Conservation (phyloP, 2,329 filamentous ascomycete species). For the Colletotrichum sp. region DNA sequence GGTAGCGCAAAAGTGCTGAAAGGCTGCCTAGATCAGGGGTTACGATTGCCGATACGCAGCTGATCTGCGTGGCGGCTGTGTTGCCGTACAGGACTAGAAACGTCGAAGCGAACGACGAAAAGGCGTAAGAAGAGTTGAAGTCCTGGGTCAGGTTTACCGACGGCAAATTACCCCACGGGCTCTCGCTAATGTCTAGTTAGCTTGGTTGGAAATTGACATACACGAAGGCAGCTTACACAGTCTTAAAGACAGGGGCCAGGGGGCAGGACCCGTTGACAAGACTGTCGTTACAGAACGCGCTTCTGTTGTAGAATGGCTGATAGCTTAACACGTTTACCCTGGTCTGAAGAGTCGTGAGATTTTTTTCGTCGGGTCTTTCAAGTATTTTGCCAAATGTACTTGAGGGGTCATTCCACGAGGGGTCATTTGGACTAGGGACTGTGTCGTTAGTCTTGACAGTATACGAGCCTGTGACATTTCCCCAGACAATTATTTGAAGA, state of each 20-base stretch:
- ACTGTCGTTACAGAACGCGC: slow-evolving; percentile 70
- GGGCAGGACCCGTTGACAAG: slow-evolving; percentile 73
- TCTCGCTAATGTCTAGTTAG: neutral
- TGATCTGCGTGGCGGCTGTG: slow-evolving; percentile 64
- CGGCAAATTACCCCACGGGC: slow-evolving; percentile 57
- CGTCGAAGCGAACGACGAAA: slow-evolving; percentile 79
- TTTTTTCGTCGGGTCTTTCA: slow-evolving; percentile 58
- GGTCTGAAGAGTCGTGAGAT: slow-evolving; percentile 75
- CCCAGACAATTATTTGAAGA: slow-evolving; percentile 82
- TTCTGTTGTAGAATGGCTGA: slow-evolving; percentile 62
- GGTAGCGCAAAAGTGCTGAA: slow-evolving; percentile 71
- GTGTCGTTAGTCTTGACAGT: slow-evolving; percentile 28
- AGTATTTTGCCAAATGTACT: slow-evolving; percentile 83
- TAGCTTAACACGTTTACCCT: slow-evolving; percentile 80
- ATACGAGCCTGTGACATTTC: slow-evolving; percentile 83
- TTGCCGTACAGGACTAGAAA: slow-evolving; percentile 81
- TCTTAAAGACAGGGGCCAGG: slow-evolving; percentile 72
- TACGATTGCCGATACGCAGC: slow-evolving; percentile 81
- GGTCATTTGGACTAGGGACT: slow-evolving; percentile 53
- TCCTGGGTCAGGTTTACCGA: slow-evolving; percentile 77
- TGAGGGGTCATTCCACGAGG: slow-evolving; percentile 59
- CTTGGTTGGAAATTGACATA: neutral
- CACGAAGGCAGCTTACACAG: slow-evolving; percentile 33
- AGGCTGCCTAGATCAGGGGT: slow-evolving; percentile 82
- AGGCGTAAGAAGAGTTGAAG: slow-evolving; percentile 83